A percentile compares a stretch with the other conserved stretches of the same genome.
These are phyloP conservation scores for Xylariaceae sp. DNA, from an alignment of 2,329 filamentous ascomycete genomes.

Conservation along the genomic window DNA sequence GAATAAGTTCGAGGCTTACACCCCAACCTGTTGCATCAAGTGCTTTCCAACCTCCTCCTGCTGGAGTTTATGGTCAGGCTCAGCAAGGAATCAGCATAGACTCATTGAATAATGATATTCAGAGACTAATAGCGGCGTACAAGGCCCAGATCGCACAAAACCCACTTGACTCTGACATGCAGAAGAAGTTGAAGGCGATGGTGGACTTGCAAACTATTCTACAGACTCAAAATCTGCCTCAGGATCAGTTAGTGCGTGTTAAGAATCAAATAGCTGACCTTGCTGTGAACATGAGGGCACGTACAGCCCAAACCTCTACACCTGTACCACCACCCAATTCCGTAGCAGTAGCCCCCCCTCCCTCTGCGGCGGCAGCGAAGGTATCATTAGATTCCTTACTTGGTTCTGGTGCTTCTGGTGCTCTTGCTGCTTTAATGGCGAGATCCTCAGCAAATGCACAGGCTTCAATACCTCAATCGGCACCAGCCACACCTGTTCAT, in stretches of 20 bases:
- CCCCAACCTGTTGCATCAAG: conserved; percentile 37
- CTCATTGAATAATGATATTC: conserved; percentile 77
- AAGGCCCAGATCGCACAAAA: conserved; percentile 71
- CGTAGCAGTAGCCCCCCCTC: conserved; percentile 37
- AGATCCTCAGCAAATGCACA: conserved; percentile 50
- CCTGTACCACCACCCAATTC: conserved; percentile 35
- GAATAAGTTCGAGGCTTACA: conserved; percentile 34
- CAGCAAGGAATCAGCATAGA: conserved; percentile 59
- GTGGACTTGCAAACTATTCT: conserved; percentile 79
- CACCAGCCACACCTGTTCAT: conserved; percentile 35
- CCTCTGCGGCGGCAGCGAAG: conserved; percentile 32
- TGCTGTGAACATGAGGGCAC: conserved; percentile 57
- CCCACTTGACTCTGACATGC: conserved; percentile 70
- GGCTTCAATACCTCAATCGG: conserved; percentile 42
- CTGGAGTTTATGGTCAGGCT: conserved; percentile 37
- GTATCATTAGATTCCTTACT: conserved; percentile 57
- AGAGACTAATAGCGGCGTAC: conserved; percentile 68
- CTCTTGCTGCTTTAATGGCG: conserved; percentile 56
- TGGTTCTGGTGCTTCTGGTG: conserved; percentile 55
- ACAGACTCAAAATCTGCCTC: conserved; percentile 71
- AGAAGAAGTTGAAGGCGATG: conserved; percentile 78
- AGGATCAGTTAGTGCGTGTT: conserved; percentile 78
- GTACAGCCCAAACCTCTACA: conserved; percentile 39
- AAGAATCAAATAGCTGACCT: conserved; percentile 80
- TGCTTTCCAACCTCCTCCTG: conserved; percentile 40